Conservation (phyloP, 331 rosid species). For the Malus hybrid region DNA sequence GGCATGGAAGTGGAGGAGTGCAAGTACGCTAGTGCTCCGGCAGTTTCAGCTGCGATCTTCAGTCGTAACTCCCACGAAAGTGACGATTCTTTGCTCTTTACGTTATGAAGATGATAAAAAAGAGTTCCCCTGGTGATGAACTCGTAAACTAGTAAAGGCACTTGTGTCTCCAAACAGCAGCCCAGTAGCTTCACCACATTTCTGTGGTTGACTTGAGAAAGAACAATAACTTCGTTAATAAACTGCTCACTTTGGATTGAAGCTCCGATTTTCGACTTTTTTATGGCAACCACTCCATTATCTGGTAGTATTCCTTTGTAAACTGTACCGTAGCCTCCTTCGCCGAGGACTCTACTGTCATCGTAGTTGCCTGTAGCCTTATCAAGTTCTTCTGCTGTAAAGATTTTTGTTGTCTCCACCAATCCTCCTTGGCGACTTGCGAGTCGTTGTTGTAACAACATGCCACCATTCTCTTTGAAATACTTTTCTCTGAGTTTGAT, state of each 20-base stretch:
- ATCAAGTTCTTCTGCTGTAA: neutral
- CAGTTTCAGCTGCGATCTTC: slow-evolving; percentile 4
- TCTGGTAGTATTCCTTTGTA: slow-evolving; percentile 3
- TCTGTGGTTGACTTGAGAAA: slow-evolving; percentile 5
- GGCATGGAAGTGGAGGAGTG: slow-evolving; percentile 7
- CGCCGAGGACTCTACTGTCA: neutral
- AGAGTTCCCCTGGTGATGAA: neutral
- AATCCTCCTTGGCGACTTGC: neutral
- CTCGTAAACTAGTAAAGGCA: slow-evolving; percentile 4
- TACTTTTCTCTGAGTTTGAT: neutral
- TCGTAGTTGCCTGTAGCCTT: slow-evolving; percentile 2
- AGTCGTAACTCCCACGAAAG: neutral
- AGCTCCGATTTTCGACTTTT: neutral
- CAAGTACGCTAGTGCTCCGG: slow-evolving; percentile 3
- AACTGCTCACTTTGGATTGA: slow-evolving; percentile 1
- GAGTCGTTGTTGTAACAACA: neutral
- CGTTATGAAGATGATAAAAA: neutral
- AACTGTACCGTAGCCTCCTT: slow-evolving; percentile 7
- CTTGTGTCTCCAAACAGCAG: neutral
- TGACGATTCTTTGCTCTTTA: neutral
- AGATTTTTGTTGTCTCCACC: neutral
- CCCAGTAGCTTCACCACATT: slow-evolving; percentile 10
- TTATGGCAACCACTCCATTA: neutral
- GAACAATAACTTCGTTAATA: neutral
- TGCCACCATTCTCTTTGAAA: slow-evolving; percentile 1